A percentile compares a stretch with the other conserved stretches of the same genome.
Evolutionary conservation across 2,329 filamentous ascomycete genomes (phyloP).

Genomic region (Fusarium decemcellulare): DNA sequence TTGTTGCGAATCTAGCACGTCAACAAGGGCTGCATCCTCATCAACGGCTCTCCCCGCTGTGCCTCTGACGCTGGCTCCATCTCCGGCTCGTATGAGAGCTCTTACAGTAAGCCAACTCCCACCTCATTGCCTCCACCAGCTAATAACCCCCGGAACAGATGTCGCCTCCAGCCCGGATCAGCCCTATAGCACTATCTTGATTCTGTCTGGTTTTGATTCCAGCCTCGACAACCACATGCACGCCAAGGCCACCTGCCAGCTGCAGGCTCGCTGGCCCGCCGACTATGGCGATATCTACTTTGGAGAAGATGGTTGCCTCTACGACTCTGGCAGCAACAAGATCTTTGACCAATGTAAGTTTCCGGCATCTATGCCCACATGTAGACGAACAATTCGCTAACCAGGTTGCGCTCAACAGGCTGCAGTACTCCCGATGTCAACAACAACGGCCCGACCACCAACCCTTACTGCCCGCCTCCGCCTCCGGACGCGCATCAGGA

Average conservation of each 20-base stretch:
- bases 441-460: slow-evolving; percentile 16
- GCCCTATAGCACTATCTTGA: slow-evolving; percentile 15
- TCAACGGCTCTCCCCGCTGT: slow-evolving; percentile 18
- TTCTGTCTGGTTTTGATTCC: slow-evolving; percentile 24
- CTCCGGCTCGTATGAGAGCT: slow-evolving; percentile 16
- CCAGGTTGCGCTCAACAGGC: not conserved
- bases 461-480: slow-evolving; percentile 9
- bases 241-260: slow-evolving; percentile 17
- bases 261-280: slow-evolving; percentile 21
- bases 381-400: too few species aligned
- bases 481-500: slow-evolving; percentile 1
- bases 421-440: slow-evolving; percentile 14
- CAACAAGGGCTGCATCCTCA: slow-evolving; percentile 22
- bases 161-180: slow-evolving; percentile 21
- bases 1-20: slow-evolving; percentile 11
- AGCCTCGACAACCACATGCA: slow-evolving; percentile 10
- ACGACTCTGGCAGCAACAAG: slow-evolving; percentile 19
- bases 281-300: slow-evolving; percentile 27
- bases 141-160: not conserved
- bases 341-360: slow-evolving; percentile 20
- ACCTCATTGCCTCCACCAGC: too few species aligned
- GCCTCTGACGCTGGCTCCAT: slow-evolving; percentile 17
- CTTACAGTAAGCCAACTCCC: slow-evolving; percentile 17
- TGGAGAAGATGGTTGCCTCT: slow-evolving; percentile 25
- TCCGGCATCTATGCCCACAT: too few species aligned